phyloP scores from a whole-genome alignment of 345 rosid species.

The Citropsis articulata region DNA sequence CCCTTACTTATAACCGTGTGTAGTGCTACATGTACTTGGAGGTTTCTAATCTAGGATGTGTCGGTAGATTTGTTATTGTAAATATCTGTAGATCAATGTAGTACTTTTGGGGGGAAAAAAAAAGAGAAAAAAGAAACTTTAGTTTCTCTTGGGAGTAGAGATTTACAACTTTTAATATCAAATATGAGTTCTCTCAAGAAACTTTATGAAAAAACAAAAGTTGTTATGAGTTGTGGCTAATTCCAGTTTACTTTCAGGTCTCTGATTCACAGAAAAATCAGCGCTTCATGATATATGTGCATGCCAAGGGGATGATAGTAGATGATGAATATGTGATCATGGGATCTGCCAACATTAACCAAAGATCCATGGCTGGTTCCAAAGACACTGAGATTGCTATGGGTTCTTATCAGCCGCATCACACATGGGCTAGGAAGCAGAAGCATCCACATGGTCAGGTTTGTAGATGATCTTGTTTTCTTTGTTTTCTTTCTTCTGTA shows the following conservation, averaged over 20 bases:
- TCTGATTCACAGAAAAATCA: slow-evolving; percentile 39
- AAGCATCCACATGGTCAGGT: slow-evolving; percentile 87
- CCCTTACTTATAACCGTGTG: background rate
- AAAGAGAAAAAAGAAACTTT: too few species aligned
- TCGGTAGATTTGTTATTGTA: background rate
- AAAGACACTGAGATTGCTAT: slow-evolving; percentile 92
- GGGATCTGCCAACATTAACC: slow-evolving; percentile 96
- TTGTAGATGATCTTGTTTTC: slow-evolving; percentile 7
- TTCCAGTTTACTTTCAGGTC: slow-evolving; percentile 31
- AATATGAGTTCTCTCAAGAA: background rate
- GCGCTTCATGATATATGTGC: slow-evolving; percentile 92
- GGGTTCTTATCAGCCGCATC: slow-evolving; percentile 96
- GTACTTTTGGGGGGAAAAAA: too few species aligned
- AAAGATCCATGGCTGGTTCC: slow-evolving; percentile 96
- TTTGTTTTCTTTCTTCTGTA: background rate
- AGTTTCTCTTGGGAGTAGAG: background rate
- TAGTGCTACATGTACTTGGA: background rate
- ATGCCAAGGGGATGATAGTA: slow-evolving; percentile 91
- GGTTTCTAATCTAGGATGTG: background rate
- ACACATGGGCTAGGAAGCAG: slow-evolving; percentile 55
- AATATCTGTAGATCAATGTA: background rate
- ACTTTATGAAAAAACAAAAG: background rate
- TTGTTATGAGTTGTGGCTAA: background rate
- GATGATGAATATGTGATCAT: slow-evolving; percentile 84
- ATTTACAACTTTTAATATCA: background rate